Conservation (phyloP, 2,329 filamentous ascomycete species). For the Helotiales sp. region DNA sequence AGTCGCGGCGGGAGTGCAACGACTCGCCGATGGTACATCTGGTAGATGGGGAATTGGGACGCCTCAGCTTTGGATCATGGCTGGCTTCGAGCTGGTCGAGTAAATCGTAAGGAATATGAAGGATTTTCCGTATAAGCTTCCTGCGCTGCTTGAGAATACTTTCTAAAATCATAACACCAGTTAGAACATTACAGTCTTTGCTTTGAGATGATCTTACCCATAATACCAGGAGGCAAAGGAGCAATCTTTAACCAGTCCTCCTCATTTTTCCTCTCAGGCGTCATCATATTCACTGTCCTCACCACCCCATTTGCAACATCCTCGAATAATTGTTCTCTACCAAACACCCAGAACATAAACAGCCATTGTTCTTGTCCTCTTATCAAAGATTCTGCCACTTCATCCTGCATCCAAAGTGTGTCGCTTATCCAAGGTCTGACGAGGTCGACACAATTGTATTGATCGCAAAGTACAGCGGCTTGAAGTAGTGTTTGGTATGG, state of each 20-base stretch:
- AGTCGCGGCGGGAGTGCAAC: no score
- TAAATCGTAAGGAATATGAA: not conserved
- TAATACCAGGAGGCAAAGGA: not conserved
- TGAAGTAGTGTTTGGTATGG: not conserved
- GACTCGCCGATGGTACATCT: not conserved
- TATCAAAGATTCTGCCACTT: not conserved
- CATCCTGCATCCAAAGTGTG: not conserved
- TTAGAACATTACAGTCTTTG: not conserved
- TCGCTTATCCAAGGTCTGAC: constrained; percentile 5
- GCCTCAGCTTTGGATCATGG: no score
- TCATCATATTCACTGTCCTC: not conserved
- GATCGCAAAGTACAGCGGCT: constrained; percentile 13
- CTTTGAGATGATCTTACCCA: not conserved
- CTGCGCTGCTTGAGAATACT: not conserved
- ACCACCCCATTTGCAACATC: constrained; percentile 1
- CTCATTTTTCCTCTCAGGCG: not conserved
- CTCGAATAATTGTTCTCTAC: constrained; percentile 1
- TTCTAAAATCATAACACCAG: not conserved
- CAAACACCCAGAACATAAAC: constrained; percentile 16
- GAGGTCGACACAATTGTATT: constrained; percentile 13
- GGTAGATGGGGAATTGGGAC: not conserved
- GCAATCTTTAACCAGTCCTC: not conserved
- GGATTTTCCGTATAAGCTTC: not conserved
- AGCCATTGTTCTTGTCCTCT: constrained; percentile 7
- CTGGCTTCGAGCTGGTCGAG: not conserved